Conservation (phyloP, 345 rosid species). For the Salix brachista region DNA sequence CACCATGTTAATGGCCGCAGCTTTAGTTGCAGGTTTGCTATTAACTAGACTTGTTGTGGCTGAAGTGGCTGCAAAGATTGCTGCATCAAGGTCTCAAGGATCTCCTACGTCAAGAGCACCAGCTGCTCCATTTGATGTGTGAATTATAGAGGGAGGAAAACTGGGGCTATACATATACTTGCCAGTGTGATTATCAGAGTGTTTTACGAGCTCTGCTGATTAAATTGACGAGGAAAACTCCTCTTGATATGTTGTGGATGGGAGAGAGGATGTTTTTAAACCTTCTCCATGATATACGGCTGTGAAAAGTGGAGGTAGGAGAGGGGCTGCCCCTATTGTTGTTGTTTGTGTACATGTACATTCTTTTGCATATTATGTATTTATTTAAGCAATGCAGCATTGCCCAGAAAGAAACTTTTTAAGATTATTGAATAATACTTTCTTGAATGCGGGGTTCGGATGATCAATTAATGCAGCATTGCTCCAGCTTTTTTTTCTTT, state of each 20-base stretch:
- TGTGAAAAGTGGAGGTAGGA: neutral
- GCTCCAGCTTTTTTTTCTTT: no score
- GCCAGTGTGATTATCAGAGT: constrained; percentile 1
- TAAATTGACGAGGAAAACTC: constrained; percentile 20
- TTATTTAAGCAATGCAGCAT: constrained; percentile 4
- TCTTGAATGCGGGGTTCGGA: neutral
- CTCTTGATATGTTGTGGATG: constrained; percentile 2
- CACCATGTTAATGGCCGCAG: constrained; percentile 88
- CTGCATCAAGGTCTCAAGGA: constrained; percentile 39
- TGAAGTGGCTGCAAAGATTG: constrained; percentile 67
- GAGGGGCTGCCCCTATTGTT: neutral
- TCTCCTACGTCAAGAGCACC: constrained; percentile 18
- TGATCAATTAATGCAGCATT: neutral
- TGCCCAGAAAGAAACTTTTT: neutral
- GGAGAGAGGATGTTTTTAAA: constrained; percentile 20
- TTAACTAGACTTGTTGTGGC: constrained; percentile 73
- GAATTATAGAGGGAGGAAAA: neutral
- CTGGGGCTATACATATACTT: neutral
- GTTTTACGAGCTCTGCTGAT: constrained; percentile 1
- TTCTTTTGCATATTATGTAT: constrained; percentile 3
- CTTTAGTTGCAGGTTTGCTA: constrained; percentile 70
- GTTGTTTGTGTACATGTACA: constrained; percentile 14
- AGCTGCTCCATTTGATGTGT: constrained; percentile 24
- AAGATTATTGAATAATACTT: neutral
- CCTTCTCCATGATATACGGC: constrained; percentile 13